Base-by-base conservation (phyloP, 2,329 filamentous ascomycete species). In the Chalaropsis ovoidea region DNA sequence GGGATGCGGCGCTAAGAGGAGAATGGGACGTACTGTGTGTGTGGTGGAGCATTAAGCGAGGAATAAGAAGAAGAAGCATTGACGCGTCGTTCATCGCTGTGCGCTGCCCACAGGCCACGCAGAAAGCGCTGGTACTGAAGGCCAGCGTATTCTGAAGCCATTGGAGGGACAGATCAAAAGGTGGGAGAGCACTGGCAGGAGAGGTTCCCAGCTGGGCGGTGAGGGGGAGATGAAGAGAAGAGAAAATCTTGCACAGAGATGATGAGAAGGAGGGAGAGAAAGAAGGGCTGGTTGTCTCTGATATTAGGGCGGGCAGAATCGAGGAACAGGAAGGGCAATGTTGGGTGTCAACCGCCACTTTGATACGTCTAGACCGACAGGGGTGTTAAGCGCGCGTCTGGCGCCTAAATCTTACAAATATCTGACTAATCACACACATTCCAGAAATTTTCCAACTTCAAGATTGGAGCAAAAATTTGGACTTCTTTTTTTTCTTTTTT, bases 61-160 rank as follows among this genome's bases (percentile, higher is more conserved):
- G 31, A 17, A 56, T 47, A 31, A 19, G 24, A 58, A 24, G 45
- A 22, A 31, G 27, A 58, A 58, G 52, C 52, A 47, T 58, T 58
- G 27, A 63, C n/a, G 61, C 61, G 61, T 27, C 22, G 61, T 22
- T 54, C 47, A 19, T 63, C 65, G 52, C 27, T 2, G 27, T 66
- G 65, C 19, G 15, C 49, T n/a, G 60, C 35, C 60, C 47, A 63
- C 22, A 66, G 31, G n/a, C 49, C 61, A 47, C 45, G 47, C 45
- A 66, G 60, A 56, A 63, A 66, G 22, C 65, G 65, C 65, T 58
- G 47, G 42, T 60, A 58, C 13, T 62, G 17, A 62, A 62, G 61
- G 15, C 52, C 63, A 47, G 43, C 17, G 45, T 62, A 43, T 42
- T 56, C 52, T 45, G 61, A 45, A 43, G 42, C 61, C 61, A 62